Percentiles rank a stretch among this genome's conserved stretches.
Evolutionary conservation across 2,329 filamentous ascomycete genomes (phyloP).

Genomic region (Talaromyces amestolkiae): DNA sequence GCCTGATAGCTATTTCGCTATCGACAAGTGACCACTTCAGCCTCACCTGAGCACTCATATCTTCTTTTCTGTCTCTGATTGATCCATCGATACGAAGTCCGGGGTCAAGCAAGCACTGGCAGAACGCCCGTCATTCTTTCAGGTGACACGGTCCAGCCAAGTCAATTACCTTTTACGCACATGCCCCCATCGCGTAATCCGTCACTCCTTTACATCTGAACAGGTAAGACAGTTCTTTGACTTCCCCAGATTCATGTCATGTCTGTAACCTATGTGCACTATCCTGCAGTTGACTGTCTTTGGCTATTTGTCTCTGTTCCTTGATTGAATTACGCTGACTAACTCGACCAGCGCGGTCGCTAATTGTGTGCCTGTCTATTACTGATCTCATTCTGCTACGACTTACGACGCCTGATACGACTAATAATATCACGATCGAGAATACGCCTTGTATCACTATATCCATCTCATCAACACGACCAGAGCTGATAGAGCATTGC

Average conservation of each 20-base stretch:
- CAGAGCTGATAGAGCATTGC: neutral
- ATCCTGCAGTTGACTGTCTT: neutral
- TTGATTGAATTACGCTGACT: neutral
- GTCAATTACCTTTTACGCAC: neutral
- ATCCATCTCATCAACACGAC: constrained; percentile 6
- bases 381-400: constrained; percentile 21
- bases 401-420: constrained; percentile 21
- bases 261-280: neutral
- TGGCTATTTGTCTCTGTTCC: neutral
- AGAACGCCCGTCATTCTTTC: neutral
- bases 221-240: constrained; percentile 26
- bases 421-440: constrained; percentile 15
- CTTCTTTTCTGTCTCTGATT: neutral
- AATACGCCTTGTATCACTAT: constrained; percentile 19
- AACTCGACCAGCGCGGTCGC: constrained; percentile 24
- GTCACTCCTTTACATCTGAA: constrained; percentile 34
- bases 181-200: constrained; percentile 21
- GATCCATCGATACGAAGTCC: neutral
- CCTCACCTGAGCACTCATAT: neutral
- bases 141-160: constrained; percentile 6
- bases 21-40: neutral
- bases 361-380: constrained; percentile 23
- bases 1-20: neutral
- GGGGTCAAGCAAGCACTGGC: neutral
- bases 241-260: neutral